phyloP scores from a whole-genome alignment of 2,329 filamentous ascomycete genomes.

The Cryphonectria naterciae region DNA sequence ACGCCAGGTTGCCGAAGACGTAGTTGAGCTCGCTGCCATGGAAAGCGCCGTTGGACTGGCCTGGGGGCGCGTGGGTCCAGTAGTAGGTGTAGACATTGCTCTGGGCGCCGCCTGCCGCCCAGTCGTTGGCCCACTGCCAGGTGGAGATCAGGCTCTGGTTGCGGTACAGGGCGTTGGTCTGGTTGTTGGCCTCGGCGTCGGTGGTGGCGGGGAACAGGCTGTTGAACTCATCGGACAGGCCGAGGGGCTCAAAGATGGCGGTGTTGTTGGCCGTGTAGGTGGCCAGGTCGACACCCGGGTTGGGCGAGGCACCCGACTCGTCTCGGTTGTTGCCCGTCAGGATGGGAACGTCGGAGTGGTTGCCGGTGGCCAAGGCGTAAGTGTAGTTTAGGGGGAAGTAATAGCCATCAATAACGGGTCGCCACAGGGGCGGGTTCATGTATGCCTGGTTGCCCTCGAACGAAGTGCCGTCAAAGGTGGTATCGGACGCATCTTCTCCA shows the following conservation, averaged over 20 bases:
- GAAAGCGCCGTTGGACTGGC: slow-evolving; percentile 34
- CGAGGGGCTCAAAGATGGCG: slow-evolving; percentile 31
- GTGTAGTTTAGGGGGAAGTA: neutral
- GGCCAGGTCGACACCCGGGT: slow-evolving; percentile 22
- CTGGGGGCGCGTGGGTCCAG: slow-evolving; percentile 37
- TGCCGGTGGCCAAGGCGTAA: neutral
- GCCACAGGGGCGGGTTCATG: slow-evolving; percentile 8
- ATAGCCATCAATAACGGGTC: slow-evolving; percentile 9
- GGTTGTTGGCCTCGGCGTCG: slow-evolving; percentile 30
- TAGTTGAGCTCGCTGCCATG: slow-evolving; percentile 40
- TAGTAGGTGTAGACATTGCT: slow-evolving; percentile 38
- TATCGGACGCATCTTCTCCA: neutral
- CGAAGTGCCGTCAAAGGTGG: slow-evolving; percentile 5
- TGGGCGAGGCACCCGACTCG: slow-evolving; percentile 22
- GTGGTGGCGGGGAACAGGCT: slow-evolving; percentile 35
- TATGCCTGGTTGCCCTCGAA: slow-evolving; percentile 9
- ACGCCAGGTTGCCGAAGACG: slow-evolving; percentile 39
- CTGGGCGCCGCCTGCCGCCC: slow-evolving; percentile 34
- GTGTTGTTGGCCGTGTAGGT: slow-evolving; percentile 31
- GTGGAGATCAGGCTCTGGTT: slow-evolving; percentile 35
- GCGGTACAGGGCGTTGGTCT: slow-evolving; percentile 34
- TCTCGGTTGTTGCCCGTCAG: slow-evolving; percentile 22
- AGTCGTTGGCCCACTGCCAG: slow-evolving; percentile 36
- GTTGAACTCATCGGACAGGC: slow-evolving; percentile 31
- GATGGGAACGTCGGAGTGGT: slow-evolving; percentile 14